phyloP scores from a whole-genome alignment of 1,284 basidiomycete species.

The Malassezia pachydermatis region DNA sequence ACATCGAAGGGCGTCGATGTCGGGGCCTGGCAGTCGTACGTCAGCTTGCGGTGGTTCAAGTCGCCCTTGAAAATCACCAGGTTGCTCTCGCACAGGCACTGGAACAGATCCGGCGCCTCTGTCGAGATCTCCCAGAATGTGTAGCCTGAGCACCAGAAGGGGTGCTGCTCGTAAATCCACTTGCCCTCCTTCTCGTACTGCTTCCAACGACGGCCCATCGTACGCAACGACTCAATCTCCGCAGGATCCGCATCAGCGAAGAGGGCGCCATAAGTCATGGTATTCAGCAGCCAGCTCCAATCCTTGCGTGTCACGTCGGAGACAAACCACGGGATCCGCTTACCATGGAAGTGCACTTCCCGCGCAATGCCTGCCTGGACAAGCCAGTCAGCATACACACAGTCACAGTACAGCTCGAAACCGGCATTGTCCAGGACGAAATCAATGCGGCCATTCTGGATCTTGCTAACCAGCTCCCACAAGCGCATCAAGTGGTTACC shows the following conservation, averaged over 20 bases:
- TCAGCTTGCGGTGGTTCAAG: slow-evolving; percentile 76
- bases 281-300: slow-evolving; percentile 69
- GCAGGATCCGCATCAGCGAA: slow-evolving; percentile 71
- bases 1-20: slow-evolving; percentile 78
- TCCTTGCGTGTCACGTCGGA: slow-evolving; percentile 95
- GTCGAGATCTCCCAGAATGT: slow-evolving; percentile 70
- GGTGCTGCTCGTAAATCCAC: slow-evolving; percentile 92
- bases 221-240: slow-evolving; percentile 70
- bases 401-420: slow-evolving; percentile 92
- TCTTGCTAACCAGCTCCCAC: slow-evolving; percentile 66
- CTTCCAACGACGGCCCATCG: slow-evolving; percentile 83
- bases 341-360: slow-evolving; percentile 83
- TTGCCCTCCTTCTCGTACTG: slow-evolving; percentile 77
- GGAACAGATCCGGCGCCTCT: slow-evolving; percentile 67
- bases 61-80: slow-evolving; percentile 92
- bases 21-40: slow-evolving; percentile 56
- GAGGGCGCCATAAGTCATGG: slow-evolving; percentile 47
- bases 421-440: slow-evolving; percentile 67
- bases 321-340: slow-evolving; percentile 46
- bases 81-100: slow-evolving; percentile 78
- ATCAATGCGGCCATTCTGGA: slow-evolving; percentile 50
- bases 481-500: slow-evolving; percentile 70
- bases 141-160: slow-evolving; percentile 51
- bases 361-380: slow-evolving; percentile 79
- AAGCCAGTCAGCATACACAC: slow-evolving; percentile 78